These are phyloP conservation scores for Colletotrichum tropicale DNA, from an alignment of 2,329 filamentous ascomycete species.

Conservation along the genomic window DNA sequence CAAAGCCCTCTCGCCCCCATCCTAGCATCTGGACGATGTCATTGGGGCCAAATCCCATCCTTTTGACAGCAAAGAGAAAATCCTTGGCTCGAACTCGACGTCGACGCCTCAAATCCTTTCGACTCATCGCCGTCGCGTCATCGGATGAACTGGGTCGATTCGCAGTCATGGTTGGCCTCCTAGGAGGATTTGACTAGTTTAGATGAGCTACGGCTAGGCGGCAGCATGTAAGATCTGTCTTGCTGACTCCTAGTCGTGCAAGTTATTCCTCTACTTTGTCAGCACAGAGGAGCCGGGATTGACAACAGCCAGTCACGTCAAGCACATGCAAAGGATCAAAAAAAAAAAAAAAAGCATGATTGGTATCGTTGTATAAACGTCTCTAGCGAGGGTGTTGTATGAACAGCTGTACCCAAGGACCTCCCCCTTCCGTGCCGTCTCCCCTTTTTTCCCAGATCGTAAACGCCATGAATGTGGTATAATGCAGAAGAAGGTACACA, in stretches of 20 bases:
- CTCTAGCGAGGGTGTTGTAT: neutral
- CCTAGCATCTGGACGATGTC: neutral
- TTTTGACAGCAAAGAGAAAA: neutral
- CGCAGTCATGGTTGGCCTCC: neutral
- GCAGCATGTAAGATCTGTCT: neutral
- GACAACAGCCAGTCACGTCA: neutral
- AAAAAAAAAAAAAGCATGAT: neutral
- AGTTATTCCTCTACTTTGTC: neutral
- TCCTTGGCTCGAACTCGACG: neutral
- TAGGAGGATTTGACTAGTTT: neutral
- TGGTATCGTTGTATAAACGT: neutral
- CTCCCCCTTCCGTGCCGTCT: neutral
- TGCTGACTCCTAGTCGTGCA: neutral
- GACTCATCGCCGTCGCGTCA: neutral
- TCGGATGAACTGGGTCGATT: neutral
- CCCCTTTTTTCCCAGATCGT: neutral
- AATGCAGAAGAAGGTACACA: neutral
- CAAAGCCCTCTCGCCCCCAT: neutral
- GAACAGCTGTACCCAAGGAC: neutral
- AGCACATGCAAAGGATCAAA: neutral
- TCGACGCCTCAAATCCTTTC: neutral
- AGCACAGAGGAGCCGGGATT: neutral
- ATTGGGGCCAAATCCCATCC: neutral
- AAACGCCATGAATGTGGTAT: conserved; percentile 8
- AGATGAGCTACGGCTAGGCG: neutral